These are phyloP conservation scores for Castanea crenata DNA, from an alignment of 306 rosid genomes.

Conservation along the genomic window DNA sequence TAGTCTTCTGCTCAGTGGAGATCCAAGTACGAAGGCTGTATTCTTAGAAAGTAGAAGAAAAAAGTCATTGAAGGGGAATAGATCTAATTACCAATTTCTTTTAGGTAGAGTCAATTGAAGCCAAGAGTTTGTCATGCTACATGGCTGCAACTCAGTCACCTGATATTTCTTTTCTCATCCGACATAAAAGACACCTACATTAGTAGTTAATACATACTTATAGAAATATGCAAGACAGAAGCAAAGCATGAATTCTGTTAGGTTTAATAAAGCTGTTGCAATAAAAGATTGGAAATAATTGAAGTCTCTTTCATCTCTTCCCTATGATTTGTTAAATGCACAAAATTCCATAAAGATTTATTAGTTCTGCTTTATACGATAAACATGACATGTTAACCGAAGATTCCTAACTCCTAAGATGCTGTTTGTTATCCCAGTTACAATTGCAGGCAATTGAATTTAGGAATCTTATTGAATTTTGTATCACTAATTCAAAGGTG, in stretches of 20 bases:
- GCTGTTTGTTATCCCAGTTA: neutral
- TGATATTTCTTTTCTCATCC: neutral
- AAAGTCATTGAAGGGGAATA: neutral
- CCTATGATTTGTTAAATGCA: neutral
- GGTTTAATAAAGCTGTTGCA: neutral
- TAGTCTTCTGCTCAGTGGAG: neutral
- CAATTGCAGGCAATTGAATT: slow-evolving; percentile 13
- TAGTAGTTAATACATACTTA: neutral
- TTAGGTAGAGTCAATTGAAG: neutral
- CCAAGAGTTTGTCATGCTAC: neutral
- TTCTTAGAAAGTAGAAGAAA: neutral
- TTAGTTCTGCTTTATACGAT: neutral
- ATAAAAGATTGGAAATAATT: neutral
- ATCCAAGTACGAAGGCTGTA: neutral
- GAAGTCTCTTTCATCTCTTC: neutral
- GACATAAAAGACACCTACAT: neutral
- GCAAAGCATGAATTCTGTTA: neutral
- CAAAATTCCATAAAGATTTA: neutral
- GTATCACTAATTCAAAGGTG: slow-evolving; percentile 24
- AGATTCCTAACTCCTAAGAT: neutral
- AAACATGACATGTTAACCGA: neutral
- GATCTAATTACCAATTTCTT: neutral
- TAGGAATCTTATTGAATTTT: slow-evolving; percentile 15
- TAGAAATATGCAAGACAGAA: neutral
- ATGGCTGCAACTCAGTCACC: neutral